A percentile compares a stretch with the other conserved stretches of the same genome.
These are phyloP conservation scores for Apophysomyces elegans DNA, from an alignment of 371 early-diverging fungal genomes.

Conservation along the genomic window DNA sequence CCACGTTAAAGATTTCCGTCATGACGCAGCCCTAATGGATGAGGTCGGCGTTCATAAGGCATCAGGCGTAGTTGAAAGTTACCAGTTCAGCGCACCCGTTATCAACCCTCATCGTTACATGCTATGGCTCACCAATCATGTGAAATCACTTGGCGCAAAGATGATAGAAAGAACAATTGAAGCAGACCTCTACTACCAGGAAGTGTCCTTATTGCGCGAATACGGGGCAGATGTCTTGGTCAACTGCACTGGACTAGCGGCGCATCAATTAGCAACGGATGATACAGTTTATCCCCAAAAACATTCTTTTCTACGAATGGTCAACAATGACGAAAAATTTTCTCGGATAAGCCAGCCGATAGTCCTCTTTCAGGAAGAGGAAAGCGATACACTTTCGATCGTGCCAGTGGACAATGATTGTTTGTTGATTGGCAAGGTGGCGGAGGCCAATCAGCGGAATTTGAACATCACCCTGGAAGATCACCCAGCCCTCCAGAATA, in stretches of 20 bases:
- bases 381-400: background rate
- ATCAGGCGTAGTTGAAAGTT: background rate
- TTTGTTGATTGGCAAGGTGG: background rate
- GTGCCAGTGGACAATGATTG: background rate
- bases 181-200: conserved; percentile 3
- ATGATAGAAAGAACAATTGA: background rate
- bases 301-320: background rate
- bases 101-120: background rate
- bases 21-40: background rate
- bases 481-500: background rate
- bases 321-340: conserved; percentile 1
- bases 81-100: background rate
- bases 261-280: conserved; percentile 2
- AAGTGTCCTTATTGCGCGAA: background rate
- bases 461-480: conserved; percentile 2
- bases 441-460: conserved; percentile 8
- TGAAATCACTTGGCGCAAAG: background rate
- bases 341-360: conserved; percentile 1
- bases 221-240: background rate
- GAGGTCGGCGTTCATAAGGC: background rate
- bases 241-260: conserved; percentile 1
- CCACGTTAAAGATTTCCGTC: background rate
- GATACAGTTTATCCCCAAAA: background rate
- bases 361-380: background rate
- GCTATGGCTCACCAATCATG: background rate